Conservation (phyloP, 495 filamentous ascomycete genomes). For the Pyronema domesticum region DNA sequence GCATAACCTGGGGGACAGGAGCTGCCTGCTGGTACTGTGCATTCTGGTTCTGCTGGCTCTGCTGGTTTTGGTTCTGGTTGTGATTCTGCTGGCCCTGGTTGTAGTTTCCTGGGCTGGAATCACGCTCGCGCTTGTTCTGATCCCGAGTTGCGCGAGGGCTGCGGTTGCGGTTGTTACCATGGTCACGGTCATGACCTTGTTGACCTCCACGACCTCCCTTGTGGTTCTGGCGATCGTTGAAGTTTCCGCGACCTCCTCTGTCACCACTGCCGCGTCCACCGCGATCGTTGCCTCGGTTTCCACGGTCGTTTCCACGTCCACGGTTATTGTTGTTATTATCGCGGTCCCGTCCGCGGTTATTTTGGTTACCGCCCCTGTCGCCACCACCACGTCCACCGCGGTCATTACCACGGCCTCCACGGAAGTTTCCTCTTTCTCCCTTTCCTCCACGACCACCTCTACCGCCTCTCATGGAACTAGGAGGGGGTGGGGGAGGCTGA, state of each 20-base stretch:
- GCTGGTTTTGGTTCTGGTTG: background rate
- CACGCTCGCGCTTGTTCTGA: background rate
- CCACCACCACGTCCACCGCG: constrained; percentile 25
- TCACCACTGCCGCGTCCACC: background rate
- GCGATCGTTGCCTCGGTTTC: constrained; percentile 19
- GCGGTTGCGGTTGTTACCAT: background rate
- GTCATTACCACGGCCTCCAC: constrained; percentile 29
- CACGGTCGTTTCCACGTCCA: background rate
- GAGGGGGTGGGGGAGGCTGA: constrained; percentile 26
- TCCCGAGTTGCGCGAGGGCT: background rate
- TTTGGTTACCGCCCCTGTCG: constrained; percentile 9
- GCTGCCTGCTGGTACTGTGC: background rate
- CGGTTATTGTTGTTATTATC: background rate
- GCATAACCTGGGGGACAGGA: background rate
- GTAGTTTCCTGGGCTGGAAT: background rate
- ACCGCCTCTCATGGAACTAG: constrained; percentile 24
- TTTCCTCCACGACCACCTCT: constrained; percentile 33
- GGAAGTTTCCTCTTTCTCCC: constrained; percentile 29
- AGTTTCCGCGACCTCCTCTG: background rate
- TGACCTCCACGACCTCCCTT: background rate
- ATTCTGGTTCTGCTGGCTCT: background rate
- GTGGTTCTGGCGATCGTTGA: background rate
- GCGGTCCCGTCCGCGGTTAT: constrained; percentile 18
- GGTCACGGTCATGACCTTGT: background rate
- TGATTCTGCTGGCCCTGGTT: background rate